These are phyloP conservation scores for Fusarium compactum DNA, from an alignment of 2,329 filamentous ascomycete species.

Conservation along the genomic window DNA sequence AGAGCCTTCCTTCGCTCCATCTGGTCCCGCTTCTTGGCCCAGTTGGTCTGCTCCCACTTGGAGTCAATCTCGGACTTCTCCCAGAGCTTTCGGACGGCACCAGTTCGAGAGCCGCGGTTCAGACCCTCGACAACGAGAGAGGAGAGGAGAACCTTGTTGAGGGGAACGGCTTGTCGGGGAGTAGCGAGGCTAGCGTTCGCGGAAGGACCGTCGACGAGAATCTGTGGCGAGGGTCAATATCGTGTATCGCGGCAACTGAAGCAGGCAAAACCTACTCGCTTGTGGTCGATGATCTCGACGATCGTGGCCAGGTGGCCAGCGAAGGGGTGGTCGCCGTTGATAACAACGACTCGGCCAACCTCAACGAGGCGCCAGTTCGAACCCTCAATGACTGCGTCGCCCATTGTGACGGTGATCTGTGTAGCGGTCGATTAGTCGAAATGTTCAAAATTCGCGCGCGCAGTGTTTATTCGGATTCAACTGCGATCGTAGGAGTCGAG, in stretches of 20 bases:
- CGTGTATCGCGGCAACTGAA: conserved; percentile 19
- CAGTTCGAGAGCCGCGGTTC: conserved; percentile 85
- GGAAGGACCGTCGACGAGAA: conserved; percentile 94
- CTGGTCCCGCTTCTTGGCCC: conserved; percentile 93
- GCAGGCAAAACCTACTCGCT: conserved; percentile 83
- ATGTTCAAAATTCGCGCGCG: conserved; percentile 44
- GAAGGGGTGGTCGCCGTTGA: conserved; percentile 82
- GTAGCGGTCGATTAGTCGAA: conserved; percentile 51
- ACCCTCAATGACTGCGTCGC: conserved; percentile 83
- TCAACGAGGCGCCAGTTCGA: conserved; percentile 96
- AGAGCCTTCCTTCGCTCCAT: conserved; percentile 88
- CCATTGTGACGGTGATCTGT: conserved; percentile 78
- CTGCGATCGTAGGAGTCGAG: conserved; percentile 48
- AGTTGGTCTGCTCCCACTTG: conserved; percentile 92
- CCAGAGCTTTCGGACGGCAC: conserved; percentile 88
- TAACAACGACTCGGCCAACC: conserved; percentile 96
- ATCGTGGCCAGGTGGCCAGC: conserved; percentile 90
- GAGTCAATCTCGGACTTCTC: conserved; percentile 89
- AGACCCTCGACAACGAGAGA: conserved; percentile 88
- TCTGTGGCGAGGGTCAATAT: conserved; percentile 65
- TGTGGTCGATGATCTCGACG: conserved; percentile 99
- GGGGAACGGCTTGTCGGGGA: conserved; percentile 86
- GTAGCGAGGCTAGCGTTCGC: conserved; percentile 82
- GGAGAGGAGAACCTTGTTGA: conserved; percentile 88
- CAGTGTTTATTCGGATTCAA: conserved; percentile 43